Conservation (phyloP, 352 stramenopile genomes). For the Globisporangium apiculatum region DNA sequence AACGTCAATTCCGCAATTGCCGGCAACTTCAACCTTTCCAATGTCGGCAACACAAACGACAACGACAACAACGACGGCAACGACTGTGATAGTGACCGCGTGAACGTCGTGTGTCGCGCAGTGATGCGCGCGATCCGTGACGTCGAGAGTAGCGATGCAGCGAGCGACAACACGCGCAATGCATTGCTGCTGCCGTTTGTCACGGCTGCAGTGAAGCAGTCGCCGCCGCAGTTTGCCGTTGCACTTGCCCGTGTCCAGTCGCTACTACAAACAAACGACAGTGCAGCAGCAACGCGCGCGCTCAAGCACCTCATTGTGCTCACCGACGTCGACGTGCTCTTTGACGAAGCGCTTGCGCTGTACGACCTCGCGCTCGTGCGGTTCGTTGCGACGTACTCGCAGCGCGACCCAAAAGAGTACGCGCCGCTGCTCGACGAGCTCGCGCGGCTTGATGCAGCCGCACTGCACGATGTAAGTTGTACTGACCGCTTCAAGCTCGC, state of each 20-base stretch:
- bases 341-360: slow-evolving; percentile 51
- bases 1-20: too few species aligned
- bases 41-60: neutral
- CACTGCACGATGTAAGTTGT: neutral
- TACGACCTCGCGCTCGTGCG: slow-evolving; percentile 66
- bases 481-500: slow-evolving; percentile 27
- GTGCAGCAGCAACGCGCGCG: slow-evolving; percentile 28
- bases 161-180: neutral
- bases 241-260: slow-evolving; percentile 34
- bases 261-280: slow-evolving; percentile 15
- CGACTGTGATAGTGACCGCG: slow-evolving; percentile 19
- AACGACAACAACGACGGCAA: neutral
- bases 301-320: slow-evolving; percentile 75
- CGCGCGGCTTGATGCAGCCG: slow-evolving; percentile 18
- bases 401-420: slow-evolving; percentile 70
- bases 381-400: slow-evolving; percentile 49
- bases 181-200: slow-evolving; percentile 59
- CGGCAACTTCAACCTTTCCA: neutral
- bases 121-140: slow-evolving; percentile 30
- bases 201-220: slow-evolving; percentile 61
- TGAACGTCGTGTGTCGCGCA: slow-evolving; percentile 51
- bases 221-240: slow-evolving; percentile 35
- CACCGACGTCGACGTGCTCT: slow-evolving; percentile 57
- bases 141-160: slow-evolving; percentile 16
- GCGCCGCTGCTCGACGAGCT: slow-evolving; percentile 54